Percentiles rank a stretch among this genome's conserved stretches.
phyloP scores from a whole-genome alignment of 495 filamentous ascomycete species.

The Hypomontagnella submonticulosa region DNA sequence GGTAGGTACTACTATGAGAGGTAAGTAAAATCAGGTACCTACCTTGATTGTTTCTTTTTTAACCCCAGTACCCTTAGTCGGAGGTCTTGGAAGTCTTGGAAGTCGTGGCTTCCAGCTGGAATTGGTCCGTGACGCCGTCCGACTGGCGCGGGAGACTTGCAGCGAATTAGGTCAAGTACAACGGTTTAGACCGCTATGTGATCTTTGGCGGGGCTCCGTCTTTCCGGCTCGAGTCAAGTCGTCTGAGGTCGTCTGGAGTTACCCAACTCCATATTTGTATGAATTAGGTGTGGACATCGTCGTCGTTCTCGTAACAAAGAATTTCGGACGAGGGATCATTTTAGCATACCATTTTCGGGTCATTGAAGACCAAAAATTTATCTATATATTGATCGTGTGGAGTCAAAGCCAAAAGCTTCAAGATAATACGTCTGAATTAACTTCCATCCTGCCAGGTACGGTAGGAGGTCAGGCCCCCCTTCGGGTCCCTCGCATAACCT shows the following conservation, averaged over 20 bases:
- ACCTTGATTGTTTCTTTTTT: slow-evolving; percentile 4
- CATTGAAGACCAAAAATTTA: slow-evolving; percentile 1
- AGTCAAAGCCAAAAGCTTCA: slow-evolving; percentile 20
- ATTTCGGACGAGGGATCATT: slow-evolving; percentile 14
- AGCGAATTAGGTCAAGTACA: background rate
- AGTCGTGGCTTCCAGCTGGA: slow-evolving; percentile 21
- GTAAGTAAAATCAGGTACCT: background rate
- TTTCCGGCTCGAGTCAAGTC: slow-evolving; percentile 41
- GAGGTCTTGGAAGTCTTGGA: too few relatives aligned
- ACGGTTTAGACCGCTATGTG: slow-evolving; percentile 22
- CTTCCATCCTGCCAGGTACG: slow-evolving; percentile 31
- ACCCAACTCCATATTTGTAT: slow-evolving; percentile 30
- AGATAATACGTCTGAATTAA: slow-evolving; percentile 29
- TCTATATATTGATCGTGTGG: slow-evolving; percentile 30
- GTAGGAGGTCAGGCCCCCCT: slow-evolving; percentile 34
- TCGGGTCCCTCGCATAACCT: too few relatives aligned
- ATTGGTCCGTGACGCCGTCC: slow-evolving; percentile 30
- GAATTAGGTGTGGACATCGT: slow-evolving; percentile 13
- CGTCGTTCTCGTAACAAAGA: slow-evolving; percentile 22
- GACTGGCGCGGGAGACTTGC: slow-evolving; percentile 16
- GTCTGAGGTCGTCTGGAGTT: slow-evolving; percentile 30
- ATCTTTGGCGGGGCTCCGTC: slow-evolving; percentile 36
- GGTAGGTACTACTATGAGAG: background rate
- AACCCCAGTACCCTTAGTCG: too few relatives aligned
- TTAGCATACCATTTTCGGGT: slow-evolving; percentile 14